Conservation (phyloP, 2,329 filamentous ascomycete genomes). For the Sordariomycetes sp. region DNA sequence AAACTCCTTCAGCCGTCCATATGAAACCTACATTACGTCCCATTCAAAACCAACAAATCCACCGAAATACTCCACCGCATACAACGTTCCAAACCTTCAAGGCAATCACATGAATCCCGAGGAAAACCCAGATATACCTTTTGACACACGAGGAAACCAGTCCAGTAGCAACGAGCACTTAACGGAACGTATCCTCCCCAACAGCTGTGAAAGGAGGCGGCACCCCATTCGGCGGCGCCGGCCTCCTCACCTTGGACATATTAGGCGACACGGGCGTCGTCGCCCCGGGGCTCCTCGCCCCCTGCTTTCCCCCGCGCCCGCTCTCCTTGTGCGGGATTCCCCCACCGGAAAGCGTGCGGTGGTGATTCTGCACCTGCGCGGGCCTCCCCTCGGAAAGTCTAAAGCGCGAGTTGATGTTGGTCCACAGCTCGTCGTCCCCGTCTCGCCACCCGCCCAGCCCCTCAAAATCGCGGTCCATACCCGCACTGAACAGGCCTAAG, state of each 20-base stretch:
- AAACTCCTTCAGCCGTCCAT: neutral
- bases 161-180: neutral
- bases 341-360: conserved; percentile 25
- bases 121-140: neutral
- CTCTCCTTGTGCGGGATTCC: neutral
- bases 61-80: neutral
- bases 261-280: conserved; percentile 23
- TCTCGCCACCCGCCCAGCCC: conserved; percentile 45
- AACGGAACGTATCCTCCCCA: neutral
- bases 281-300: neutral
- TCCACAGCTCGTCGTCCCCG: conserved; percentile 27
- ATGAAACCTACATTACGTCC: neutral
- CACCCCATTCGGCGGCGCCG: conserved; percentile 8
- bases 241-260: conserved; percentile 33
- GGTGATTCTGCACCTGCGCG: conserved; percentile 18
- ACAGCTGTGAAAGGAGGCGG: neutral
- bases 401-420: conserved; percentile 36
- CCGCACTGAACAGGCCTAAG: conserved; percentile 29
- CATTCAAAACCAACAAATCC: neutral
- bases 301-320: neutral
- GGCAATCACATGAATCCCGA: neutral
- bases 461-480: conserved; percentile 42
- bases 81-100: neutral
- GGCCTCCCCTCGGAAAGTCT: conserved; percentile 30
- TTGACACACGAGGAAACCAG: neutral